Evolutionary conservation across 441 rosid genomes (phyloP), one percentile per base, ranked within the genome.

Genomic region (Euphorbia celastroides): DNA sequence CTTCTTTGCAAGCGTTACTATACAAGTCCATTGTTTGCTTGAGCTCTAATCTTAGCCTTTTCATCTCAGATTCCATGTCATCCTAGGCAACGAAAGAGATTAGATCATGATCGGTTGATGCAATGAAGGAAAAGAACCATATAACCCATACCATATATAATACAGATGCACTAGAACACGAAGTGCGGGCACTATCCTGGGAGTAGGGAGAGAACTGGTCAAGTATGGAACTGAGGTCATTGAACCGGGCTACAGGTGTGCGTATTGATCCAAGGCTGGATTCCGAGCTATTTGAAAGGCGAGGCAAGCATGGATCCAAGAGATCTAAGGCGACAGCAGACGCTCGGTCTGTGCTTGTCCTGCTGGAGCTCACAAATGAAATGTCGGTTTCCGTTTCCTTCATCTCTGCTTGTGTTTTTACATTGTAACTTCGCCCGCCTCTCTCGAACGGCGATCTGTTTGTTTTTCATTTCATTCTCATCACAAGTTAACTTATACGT

Each of bases 1-100:
- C 98, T 86, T 89, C 97, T 78, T 75, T 89, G 78, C 99, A 94
- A 34, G 98, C 99, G 46, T 81, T 78, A 61, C 85, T 82, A 73
- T 94, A 94, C 86, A 91, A 72, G 38, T 87, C 93, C 84, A 89
- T 87, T 42, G 99, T 92, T 80, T 92, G 93, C 79, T 89, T 92
- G 75, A 94, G 77, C 83, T 94, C 99, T 58, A 74, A 75, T 80
- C 77, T 91, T 69, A 94, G 69, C 78, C 91, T 85, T 78, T 85
- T 79, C 97, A 94, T 89, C 76, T 94, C 99, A 50, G 82, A 70
- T 81, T 89, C 98, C 72, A 86, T 84, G 16, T 89, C 96, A 54
- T 87, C 98, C 96, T 94, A 5, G 22, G 2, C 2, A 17, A 48
- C 16, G 0, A n/a, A 48, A 16, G 54, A 46, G 52, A 48, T 16